phyloP scores from a whole-genome alignment of 495 filamentous ascomycete species.

The Annulohypoxylon maeteangense region DNA sequence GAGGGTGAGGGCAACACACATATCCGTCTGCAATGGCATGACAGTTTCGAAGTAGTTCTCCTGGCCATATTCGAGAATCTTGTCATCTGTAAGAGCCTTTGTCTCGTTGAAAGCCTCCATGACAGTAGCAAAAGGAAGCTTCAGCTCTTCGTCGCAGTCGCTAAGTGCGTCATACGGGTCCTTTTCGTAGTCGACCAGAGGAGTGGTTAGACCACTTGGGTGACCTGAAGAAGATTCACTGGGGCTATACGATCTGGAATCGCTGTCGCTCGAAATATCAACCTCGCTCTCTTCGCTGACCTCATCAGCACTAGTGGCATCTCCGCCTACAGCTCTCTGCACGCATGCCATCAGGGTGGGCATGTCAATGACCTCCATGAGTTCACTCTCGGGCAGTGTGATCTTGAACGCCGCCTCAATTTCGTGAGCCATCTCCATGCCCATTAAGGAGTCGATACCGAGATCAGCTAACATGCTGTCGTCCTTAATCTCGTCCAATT shows the following conservation, averaged over 20 bases:
- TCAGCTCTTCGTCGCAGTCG: slow-evolving; percentile 31
- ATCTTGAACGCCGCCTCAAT: slow-evolving; percentile 58
- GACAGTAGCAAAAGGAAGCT: slow-evolving; percentile 41
- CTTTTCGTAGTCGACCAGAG: slow-evolving; percentile 32
- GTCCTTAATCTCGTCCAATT: slow-evolving; percentile 56
- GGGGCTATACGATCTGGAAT: slow-evolving; percentile 20
- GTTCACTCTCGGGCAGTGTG: slow-evolving; percentile 48
- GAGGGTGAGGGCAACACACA: slow-evolving; percentile 54
- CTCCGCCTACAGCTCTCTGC: slow-evolving; percentile 25
- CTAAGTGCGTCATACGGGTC: slow-evolving; percentile 26
- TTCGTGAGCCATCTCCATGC: slow-evolving; percentile 65
- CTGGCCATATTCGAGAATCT: slow-evolving; percentile 53
- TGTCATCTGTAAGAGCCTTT: slow-evolving; percentile 52
- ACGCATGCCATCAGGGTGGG: slow-evolving; percentile 46
- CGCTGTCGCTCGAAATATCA: slow-evolving; percentile 31
- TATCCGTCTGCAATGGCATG: slow-evolving; percentile 47
- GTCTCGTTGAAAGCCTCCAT: slow-evolving; percentile 42
- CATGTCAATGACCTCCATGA: slow-evolving; percentile 50
- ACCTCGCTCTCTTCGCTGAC: slow-evolving; percentile 29
- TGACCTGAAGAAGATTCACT: slow-evolving; percentile 36
- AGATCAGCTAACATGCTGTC: slow-evolving; percentile 60
- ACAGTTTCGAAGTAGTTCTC: slow-evolving; percentile 51
- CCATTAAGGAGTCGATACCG: slow-evolving; percentile 68
- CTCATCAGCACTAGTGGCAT: slow-evolving; percentile 10
- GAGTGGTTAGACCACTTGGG: slow-evolving; percentile 35